Base-by-base conservation (phyloP, 768 basidiomycete species). In the Amanita jacksonii region DNA sequence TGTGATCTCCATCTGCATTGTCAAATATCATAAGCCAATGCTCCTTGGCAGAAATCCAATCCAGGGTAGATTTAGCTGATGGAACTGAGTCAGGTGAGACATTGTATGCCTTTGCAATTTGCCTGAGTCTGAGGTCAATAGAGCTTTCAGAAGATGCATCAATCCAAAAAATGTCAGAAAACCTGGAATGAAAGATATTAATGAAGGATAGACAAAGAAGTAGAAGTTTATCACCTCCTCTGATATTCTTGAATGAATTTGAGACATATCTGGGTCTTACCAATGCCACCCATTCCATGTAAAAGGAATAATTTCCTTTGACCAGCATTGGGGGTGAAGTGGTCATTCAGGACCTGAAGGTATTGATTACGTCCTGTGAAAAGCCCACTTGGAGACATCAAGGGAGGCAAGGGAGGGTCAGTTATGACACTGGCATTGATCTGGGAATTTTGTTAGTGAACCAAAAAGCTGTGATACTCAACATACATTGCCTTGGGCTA, bases 111-210 rank as follows among this genome's bases (percentile, higher is more conserved):
- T 40, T 33, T 33, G 34, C 12, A 54, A 43, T 35, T 46, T 48
- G n/a, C 22, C 13, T 23, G 25, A 18, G 40, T 43, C 1, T 24
- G 25, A 25, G 23, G 8, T 16, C 13, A 25, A 54, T 47, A 18
- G 47, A 52, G 13, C 45, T 45, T 5, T 37, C 20, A 10, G 45
- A 51, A 10, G 55, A 48, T 12, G 54, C 52, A 49, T 56, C 54
- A 50, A 56, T 46, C 51, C 54, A 56, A 25, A 56, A 54, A 13
- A 53, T 46, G 19, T 47, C n/a, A 44, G 38, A 49, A 40, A 54
- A 54, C 24, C 54, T 43, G n/a, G 18, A 30, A 33, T 28, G 4
- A 41, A 43, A 5, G 2, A 35, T 52, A 36, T 27, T 12, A 15
- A 15, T 10, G 35, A 28, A 49, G 27, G 27, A 6, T 6, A 27